Evolutionary conservation across 352 stramenopile genomes (phyloP).

Genomic region (Phytophthora cryptogea): DNA sequence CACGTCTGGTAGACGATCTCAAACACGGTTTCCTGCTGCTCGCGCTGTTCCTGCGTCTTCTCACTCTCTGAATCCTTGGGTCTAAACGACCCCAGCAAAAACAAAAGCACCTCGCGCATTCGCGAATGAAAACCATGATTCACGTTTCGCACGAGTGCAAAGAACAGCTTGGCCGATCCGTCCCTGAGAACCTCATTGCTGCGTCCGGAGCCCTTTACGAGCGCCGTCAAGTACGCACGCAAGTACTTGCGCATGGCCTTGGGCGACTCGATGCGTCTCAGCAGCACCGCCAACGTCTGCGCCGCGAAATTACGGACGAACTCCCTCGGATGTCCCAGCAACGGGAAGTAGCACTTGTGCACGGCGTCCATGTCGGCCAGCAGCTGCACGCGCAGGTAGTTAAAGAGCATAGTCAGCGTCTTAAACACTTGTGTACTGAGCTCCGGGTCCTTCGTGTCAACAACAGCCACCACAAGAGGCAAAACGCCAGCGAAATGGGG

Average conservation of each 20-base stretch:
- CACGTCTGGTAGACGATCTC: conserved; percentile 74
- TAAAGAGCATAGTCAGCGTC: conserved; percentile 91
- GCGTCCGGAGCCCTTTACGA: conserved; percentile 63
- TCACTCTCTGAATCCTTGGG: conserved; percentile 36
- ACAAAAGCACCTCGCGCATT: conserved; percentile 78
- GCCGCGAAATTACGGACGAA: conserved; percentile 92
- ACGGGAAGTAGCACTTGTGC: conserved; percentile 89
- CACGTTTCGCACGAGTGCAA: conserved; percentile 84
- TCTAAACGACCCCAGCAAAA: conserved; percentile 74
- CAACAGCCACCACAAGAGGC: conserved; percentile 71
- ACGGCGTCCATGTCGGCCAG: conserved; percentile 90
- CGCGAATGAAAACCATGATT: conserved; percentile 86
- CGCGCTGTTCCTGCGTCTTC: conserved; percentile 17
- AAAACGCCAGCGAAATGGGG: conserved; percentile 71
- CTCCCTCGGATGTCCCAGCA: conserved; percentile 82
- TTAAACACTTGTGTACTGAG: conserved; percentile 92
- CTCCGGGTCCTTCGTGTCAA: conserved; percentile 89
- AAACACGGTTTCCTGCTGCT: conserved; percentile 49
- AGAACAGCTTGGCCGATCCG: conserved; percentile 87
- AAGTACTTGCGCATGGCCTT: conserved; percentile 87
- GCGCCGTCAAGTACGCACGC: conserved; percentile 70
- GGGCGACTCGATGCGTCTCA: conserved; percentile 74
- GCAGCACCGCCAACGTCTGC: conserved; percentile 83
- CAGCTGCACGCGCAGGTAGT: conserved; percentile 80
- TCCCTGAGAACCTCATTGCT: conserved; percentile 77